phyloP scores from a whole-genome alignment of 805 yeast species.

The Candida pseudoglaebosa region DNA sequence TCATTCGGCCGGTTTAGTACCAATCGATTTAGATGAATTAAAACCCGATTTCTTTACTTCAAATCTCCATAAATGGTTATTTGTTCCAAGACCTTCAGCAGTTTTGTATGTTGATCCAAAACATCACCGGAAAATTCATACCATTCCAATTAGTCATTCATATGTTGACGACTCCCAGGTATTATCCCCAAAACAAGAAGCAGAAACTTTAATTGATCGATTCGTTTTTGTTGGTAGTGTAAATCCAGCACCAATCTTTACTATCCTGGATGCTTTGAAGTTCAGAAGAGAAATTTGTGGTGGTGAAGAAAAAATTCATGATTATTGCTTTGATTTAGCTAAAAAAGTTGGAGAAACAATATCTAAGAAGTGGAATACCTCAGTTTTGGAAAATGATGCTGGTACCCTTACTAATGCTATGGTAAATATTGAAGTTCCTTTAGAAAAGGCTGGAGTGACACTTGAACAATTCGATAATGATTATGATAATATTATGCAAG shows the following conservation, averaged over 20 bases:
- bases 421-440: conserved; percentile 43
- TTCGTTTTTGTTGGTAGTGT: conserved; percentile 52
- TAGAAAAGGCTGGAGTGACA: conserved; percentile 9
- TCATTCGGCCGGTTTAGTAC: conserved; percentile 57
- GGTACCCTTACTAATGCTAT: conserved; percentile 24
- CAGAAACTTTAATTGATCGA: conserved; percentile 35
- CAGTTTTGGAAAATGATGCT: conserved; percentile 31
- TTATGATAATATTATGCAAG: conserved; percentile 6
- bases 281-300: conserved; percentile 56
- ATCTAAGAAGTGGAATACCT: conserved; percentile 35
- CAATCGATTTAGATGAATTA: conserved; percentile 35
- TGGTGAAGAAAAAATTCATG: conserved; percentile 51
- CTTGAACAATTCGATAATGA: conserved; percentile 9
- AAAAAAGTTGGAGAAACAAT: conserved; percentile 37
- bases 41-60: conserved; percentile 59
- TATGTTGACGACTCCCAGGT: conserved; percentile 32
- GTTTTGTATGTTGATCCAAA: conserved; percentile 53
- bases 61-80: conserved; percentile 71
- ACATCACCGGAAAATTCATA: conserved; percentile 48
- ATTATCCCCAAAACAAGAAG: conserved; percentile 16
- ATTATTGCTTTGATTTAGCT: conserved; percentile 47
- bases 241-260: conserved; percentile 39
- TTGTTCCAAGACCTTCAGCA: conserved; percentile 54
- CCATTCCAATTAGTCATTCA: conserved; percentile 55
- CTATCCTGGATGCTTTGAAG: conserved; percentile 46